Conservation (phyloP, 116 monocot genomes). For the Posidonia oceanica region DNA sequence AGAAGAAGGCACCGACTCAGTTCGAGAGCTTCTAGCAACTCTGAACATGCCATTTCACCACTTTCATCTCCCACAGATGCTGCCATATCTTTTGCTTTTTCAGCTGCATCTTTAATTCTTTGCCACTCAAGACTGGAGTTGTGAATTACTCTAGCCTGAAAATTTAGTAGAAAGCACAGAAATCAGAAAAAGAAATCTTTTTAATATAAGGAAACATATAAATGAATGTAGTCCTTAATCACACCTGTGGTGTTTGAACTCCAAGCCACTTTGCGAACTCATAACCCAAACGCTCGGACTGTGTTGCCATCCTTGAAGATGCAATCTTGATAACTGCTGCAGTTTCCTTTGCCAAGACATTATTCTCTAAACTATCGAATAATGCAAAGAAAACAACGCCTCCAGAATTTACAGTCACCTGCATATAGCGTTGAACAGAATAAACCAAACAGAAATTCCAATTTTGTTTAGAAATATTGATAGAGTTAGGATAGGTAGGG, state of each 20-base stretch:
- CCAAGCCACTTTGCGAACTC: conserved; percentile 91
- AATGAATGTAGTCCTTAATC: not conserved
- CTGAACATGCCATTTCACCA: conserved; percentile 67
- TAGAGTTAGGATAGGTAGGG: too few species aligned
- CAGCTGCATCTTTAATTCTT: conserved; percentile 67
- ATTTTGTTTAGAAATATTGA: not conserved
- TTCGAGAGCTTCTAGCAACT: conserved; percentile 88
- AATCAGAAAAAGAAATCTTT: not conserved
- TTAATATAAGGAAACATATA: not conserved
- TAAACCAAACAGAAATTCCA: not conserved
- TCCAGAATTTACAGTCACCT: conserved; percentile 96
- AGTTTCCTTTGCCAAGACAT: conserved; percentile 33
- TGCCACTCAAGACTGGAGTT: conserved; percentile 72
- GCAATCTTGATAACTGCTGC: conserved; percentile 83
- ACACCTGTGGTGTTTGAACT: conserved; percentile 78
- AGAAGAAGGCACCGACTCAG: conserved; percentile 75
- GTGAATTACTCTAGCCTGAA: conserved; percentile 75
- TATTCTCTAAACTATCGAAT: conserved; percentile 26
- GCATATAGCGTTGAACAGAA: not conserved
- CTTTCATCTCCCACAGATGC: conserved; percentile 42
- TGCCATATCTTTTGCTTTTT: conserved; percentile 51
- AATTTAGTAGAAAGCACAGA: conserved; percentile 3
- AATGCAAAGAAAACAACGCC: conserved; percentile 95
- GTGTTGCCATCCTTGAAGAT: conserved; percentile 90
- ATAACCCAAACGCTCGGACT: conserved; percentile 90